Evolutionary conservation across 768 basidiomycete species (phyloP).

Genomic region (Paxillus ammoniavirescens): DNA sequence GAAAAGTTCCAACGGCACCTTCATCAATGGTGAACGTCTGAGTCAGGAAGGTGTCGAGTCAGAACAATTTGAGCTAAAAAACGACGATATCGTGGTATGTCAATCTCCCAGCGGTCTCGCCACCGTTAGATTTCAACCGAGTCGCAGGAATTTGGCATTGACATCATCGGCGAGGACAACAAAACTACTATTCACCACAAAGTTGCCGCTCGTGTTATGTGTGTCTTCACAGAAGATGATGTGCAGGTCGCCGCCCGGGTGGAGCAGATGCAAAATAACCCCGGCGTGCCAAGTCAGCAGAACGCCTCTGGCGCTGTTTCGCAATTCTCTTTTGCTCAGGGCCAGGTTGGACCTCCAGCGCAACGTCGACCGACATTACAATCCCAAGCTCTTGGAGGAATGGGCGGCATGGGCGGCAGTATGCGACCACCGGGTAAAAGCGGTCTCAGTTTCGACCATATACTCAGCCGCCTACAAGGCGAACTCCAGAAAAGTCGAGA

Average conservation of each 20-base stretch:
- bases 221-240: constrained; percentile 86
- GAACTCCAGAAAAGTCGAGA: constrained; percentile 97
- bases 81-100: constrained; percentile 93
- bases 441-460: constrained; percentile 90
- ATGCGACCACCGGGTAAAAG: constrained; percentile 77
- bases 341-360: constrained; percentile 32
- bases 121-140: constrained; percentile 6
- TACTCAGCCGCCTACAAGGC: constrained; percentile 81
- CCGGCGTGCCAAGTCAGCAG: constrained; percentile 37
- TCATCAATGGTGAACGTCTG: constrained; percentile 94
- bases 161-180: constrained; percentile 98
- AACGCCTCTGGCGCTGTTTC: constrained; percentile 21
- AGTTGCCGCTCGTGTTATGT: constrained; percentile 91
- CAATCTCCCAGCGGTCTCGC: background rate
- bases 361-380: constrained; percentile 58
- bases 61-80: constrained; percentile 90
- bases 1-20: constrained; percentile 97
- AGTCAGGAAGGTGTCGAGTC: constrained; percentile 88
- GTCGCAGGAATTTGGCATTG: constrained; percentile 94
- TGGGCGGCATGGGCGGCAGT: constrained; percentile 76
- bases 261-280: constrained; percentile 59
- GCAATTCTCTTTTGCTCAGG: constrained; percentile 43
- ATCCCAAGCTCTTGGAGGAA: constrained; percentile 60
- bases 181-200: constrained; percentile 98
- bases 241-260: constrained; percentile 68